These are phyloP conservation scores for Yarrowia bubula DNA, from an alignment of 805 yeast species.

Conservation along the genomic window DNA sequence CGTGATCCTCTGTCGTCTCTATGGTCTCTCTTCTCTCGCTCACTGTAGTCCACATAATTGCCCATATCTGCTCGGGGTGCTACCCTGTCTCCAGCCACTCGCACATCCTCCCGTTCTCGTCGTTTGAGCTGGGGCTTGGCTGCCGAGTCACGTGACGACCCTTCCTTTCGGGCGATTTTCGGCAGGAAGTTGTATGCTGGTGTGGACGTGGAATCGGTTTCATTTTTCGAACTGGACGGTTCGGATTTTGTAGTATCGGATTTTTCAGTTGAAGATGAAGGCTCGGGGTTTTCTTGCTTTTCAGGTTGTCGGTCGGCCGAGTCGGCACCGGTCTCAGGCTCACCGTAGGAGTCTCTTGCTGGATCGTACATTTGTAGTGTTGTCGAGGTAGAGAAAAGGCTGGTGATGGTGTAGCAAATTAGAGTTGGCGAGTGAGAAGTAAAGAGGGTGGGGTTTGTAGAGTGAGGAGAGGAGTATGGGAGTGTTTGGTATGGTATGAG, in stretches of 20 bases:
- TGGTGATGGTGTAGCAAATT: background rate
- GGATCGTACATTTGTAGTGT: conserved; percentile 4
- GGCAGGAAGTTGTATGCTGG: conserved; percentile 24
- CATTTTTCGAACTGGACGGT: background rate
- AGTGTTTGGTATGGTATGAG: background rate
- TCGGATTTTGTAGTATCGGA: background rate
- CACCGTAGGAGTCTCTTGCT: conserved; percentile 5
- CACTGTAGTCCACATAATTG: conserved; percentile 2
- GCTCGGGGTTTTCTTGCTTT: too few species aligned
- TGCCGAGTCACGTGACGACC: background rate
- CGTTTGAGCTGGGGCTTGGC: conserved; percentile 15
- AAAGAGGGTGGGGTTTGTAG: background rate
- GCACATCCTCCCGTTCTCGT: conserved; percentile 6
- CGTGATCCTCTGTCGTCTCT: background rate
- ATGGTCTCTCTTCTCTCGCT: background rate
- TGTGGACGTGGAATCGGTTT: background rate
- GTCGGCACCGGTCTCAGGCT: background rate
- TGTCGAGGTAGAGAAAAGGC: background rate
- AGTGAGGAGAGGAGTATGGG: background rate
- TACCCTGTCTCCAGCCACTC: background rate
- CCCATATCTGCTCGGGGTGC: conserved; percentile 1
- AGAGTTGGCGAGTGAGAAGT: background rate
- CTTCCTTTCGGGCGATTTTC: conserved; percentile 3
- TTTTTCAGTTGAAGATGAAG: background rate
- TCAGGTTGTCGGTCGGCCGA: background rate